phyloP scores from a whole-genome alignment of 1,139 yeast species.

The Kazachstania sp. region DNA sequence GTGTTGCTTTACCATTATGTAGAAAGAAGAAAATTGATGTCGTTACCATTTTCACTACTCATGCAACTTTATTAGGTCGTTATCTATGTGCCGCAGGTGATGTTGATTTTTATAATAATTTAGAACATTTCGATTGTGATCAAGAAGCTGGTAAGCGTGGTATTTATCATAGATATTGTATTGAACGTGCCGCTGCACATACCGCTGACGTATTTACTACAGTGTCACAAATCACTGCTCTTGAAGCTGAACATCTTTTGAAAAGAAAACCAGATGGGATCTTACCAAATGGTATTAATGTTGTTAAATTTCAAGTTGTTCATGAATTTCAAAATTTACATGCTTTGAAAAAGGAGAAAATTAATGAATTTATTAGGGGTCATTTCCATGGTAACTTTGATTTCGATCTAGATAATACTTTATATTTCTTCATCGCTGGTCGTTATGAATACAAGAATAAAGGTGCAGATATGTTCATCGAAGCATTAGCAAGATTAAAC shows the following conservation, averaged over 20 bases:
- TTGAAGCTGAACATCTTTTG: slow-evolving; percentile 84
- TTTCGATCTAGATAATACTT: slow-evolving; percentile 86
- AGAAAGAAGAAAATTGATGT: slow-evolving; percentile 86
- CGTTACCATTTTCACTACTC: slow-evolving; percentile 94
- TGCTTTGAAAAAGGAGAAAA: slow-evolving; percentile 82
- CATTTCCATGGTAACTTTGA: slow-evolving; percentile 96
- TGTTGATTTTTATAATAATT: slow-evolving; percentile 89
- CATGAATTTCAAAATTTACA: slow-evolving; percentile 97
- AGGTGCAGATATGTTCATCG: slow-evolving; percentile 94
- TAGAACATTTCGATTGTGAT: slow-evolving; percentile 87
- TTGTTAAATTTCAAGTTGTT: slow-evolving; percentile 91
- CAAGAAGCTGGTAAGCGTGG: slow-evolving; percentile 98
- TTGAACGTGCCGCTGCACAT: slow-evolving; percentile 94
- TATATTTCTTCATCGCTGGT: slow-evolving; percentile 94
- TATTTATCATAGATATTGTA: slow-evolving; percentile 92
- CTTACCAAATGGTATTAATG: slow-evolving; percentile 91
- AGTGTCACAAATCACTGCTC: slow-evolving; percentile 93
- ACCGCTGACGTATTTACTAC: slow-evolving; percentile 96
- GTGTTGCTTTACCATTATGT: slow-evolving; percentile 88
- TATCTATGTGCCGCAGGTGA: slow-evolving; percentile 82
- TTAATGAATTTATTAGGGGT: slow-evolving; percentile 90
- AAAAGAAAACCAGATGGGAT: slow-evolving; percentile 98
- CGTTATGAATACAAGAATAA: slow-evolving; percentile 94
- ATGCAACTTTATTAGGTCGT: slow-evolving; percentile 90
- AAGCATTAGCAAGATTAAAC: slow-evolving; percentile 84